Percentiles rank a stretch among this genome's conserved stretches.
Conservation (phyloP, 352 stramenopile genomes). For the Phytophthora meadii region DNA sequence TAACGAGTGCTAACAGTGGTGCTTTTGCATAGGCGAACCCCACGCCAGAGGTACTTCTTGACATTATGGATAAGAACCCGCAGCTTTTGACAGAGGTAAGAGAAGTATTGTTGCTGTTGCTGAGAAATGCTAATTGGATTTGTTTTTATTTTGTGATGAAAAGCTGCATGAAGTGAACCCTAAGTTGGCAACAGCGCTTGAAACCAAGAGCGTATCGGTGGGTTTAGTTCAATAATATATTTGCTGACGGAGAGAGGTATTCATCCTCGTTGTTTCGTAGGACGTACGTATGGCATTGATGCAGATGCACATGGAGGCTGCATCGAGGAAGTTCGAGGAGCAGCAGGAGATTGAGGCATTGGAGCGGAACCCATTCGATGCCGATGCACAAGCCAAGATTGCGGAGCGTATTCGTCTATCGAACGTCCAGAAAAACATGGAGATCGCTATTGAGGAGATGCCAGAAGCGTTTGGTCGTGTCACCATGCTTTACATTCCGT, state of each 20-base stretch:
- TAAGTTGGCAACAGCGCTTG: constrained; percentile 67
- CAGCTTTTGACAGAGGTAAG: constrained; percentile 68
- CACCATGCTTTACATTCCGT: constrained; percentile 91
- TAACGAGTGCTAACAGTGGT: neutral
- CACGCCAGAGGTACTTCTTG: constrained; percentile 76
- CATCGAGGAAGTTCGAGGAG: constrained; percentile 81
- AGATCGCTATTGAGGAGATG: constrained; percentile 91
- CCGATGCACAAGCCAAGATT: constrained; percentile 79
- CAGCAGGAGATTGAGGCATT: constrained; percentile 74
- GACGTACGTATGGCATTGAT: constrained; percentile 85
- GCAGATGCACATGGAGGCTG: constrained; percentile 87
- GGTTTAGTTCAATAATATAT: constrained; percentile 5
- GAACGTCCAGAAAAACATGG: constrained; percentile 92
- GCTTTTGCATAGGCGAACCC: constrained; percentile 44
- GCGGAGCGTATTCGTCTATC: constrained; percentile 84
- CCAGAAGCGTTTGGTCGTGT: constrained; percentile 86
- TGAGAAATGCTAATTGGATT: neutral
- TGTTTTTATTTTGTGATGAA: constrained; percentile 6
- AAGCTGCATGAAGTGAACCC: constrained; percentile 72
- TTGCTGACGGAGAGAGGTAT: neutral
- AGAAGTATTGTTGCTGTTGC: neutral
- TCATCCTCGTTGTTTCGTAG: constrained; percentile 31
- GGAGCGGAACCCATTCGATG: constrained; percentile 82
- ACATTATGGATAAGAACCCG: constrained; percentile 87
- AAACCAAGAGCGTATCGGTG: constrained; percentile 76